These are phyloP conservation scores for Puccinia coronata DNA, from an alignment of 1,284 basidiomycete genomes.

Conservation along the genomic window DNA sequence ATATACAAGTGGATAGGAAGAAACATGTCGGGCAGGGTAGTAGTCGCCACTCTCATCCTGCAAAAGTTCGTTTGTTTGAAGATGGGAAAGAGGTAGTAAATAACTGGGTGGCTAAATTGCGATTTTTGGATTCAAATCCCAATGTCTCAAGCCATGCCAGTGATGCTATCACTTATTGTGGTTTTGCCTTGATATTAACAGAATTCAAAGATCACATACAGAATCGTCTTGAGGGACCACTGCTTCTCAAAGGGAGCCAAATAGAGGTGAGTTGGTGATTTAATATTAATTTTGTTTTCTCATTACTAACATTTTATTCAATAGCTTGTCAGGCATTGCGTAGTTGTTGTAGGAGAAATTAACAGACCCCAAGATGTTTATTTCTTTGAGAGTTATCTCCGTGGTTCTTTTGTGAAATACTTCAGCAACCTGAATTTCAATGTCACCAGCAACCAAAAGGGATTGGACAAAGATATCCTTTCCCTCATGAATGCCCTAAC, in stretches of 20 bases:
- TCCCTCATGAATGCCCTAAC: neutral
- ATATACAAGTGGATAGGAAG: neutral
- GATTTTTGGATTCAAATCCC: neutral
- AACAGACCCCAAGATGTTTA: neutral
- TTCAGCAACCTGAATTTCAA: neutral
- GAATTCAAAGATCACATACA: neutral
- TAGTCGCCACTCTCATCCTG: neutral
- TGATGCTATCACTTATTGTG: neutral
- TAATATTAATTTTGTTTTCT: neutral
- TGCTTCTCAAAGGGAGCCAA: neutral
- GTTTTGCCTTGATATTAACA: neutral
- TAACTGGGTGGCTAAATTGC: neutral
- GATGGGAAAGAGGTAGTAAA: neutral
- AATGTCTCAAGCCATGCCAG: neutral
- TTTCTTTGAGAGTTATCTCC: neutral
- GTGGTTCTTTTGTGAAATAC: neutral
- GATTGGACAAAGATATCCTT: neutral
- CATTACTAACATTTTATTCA: neutral
- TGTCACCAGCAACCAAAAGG: neutral
- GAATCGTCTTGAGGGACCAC: neutral
- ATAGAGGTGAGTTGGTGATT: neutral
- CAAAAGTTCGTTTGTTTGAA: neutral
- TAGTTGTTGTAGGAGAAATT: neutral
- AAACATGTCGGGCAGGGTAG: neutral
- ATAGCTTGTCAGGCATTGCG: neutral